phyloP scores from a whole-genome alignment of 2,329 filamentous ascomycete species.

The Ascochyta lentis region DNA sequence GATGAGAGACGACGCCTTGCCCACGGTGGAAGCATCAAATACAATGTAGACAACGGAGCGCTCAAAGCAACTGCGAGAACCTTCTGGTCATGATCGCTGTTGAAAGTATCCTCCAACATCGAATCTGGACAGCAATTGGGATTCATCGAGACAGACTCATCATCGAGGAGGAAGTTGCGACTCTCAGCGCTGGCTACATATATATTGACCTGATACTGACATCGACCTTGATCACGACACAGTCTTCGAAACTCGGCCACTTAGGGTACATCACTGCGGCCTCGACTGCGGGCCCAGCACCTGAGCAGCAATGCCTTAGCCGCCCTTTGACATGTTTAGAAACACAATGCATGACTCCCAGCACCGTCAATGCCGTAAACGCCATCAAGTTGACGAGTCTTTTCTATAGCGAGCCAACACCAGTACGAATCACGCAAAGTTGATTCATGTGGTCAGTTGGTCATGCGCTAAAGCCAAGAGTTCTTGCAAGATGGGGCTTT shows the following conservation, averaged over 20 bases:
- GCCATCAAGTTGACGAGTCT: constrained; percentile 4
- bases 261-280: neutral
- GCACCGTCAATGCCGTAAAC: neutral
- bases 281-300: neutral
- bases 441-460: neutral
- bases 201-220: neutral
- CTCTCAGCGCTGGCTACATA: constrained; percentile 26
- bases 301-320: neutral
- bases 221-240: neutral
- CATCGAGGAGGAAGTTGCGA: constrained; percentile 24
- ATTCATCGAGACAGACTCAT: constrained; percentile 25
- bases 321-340: no score
- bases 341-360: constrained; percentile 7
- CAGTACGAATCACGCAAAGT: neutral
- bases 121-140: constrained; percentile 18
- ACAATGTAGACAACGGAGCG: constrained; percentile 25
- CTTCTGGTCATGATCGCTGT: constrained; percentile 36
- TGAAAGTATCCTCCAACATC: constrained; percentile 40
- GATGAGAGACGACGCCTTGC: neutral
- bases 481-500: neutral
- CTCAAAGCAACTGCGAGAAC: constrained; percentile 42
- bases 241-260: neutral
- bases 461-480: constrained; percentile 3
- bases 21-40: neutral
- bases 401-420: neutral